Conservation (phyloP, 2,329 filamentous ascomycete genomes). For the Fusarium keratoplasticum region DNA sequence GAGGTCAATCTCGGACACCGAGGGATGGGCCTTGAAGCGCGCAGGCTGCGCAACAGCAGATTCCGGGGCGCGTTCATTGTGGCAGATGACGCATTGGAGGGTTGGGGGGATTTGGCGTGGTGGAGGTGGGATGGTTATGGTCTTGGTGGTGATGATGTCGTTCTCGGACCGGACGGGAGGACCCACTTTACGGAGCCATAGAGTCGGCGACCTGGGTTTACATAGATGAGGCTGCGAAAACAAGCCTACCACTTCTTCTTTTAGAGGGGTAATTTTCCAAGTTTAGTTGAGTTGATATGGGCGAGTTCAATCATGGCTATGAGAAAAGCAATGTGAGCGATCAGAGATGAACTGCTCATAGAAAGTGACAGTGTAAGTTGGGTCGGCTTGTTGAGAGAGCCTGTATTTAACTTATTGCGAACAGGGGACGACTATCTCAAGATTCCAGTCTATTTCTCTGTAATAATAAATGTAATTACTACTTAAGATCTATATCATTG, state of each 20-base stretch:
- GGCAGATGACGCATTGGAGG: slow-evolving; percentile 20
- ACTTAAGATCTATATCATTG: no score
- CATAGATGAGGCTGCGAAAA: neutral
- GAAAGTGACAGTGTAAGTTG: neutral
- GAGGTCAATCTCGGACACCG: slow-evolving; percentile 23
- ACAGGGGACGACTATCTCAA: no score
- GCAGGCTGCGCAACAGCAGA: slow-evolving; percentile 44
- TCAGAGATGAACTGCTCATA: neutral
- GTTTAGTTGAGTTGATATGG: neutral
- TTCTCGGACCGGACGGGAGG: slow-evolving; percentile 11
- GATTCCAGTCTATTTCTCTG: no score
- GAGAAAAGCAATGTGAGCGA: neutral
- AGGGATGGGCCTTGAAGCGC: slow-evolving; percentile 23
- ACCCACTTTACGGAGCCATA: slow-evolving; percentile 8
- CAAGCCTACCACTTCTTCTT: neutral
- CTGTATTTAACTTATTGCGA: no score
- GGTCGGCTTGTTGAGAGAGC: no score
- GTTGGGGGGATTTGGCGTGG: neutral
- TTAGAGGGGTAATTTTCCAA: neutral
- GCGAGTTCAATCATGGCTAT: neutral
- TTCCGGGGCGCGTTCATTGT: slow-evolving; percentile 45
- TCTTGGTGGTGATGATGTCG: slow-evolving; percentile 29
- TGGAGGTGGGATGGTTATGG: neutral
- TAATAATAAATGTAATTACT: no score
- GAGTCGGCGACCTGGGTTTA: neutral